Evolutionary conservation across 495 filamentous ascomycete genomes (phyloP).

Genomic region (Terfezia boudieri): DNA sequence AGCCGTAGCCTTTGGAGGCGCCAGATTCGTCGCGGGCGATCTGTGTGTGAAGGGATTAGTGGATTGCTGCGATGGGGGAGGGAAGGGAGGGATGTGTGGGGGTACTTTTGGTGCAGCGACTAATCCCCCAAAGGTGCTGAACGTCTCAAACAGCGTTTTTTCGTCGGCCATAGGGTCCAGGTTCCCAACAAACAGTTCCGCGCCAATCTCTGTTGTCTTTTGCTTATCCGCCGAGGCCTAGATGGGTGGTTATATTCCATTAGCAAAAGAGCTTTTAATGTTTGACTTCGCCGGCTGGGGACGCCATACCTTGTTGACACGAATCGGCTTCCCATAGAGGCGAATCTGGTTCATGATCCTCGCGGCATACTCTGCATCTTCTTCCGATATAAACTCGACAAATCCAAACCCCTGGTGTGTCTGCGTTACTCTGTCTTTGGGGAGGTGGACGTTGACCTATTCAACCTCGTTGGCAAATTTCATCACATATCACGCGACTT

Average conservation of each 20-base stretch:
- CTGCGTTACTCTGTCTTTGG: constrained; percentile 91
- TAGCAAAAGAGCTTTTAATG: background rate
- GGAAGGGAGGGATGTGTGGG: background rate
- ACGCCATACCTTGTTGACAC: constrained; percentile 61
- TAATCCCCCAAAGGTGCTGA: constrained; percentile 75
- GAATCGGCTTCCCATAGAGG: constrained; percentile 80
- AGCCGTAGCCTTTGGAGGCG: constrained; percentile 88
- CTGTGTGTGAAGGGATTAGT: constrained; percentile 20
- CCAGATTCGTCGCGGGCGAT: constrained; percentile 81
- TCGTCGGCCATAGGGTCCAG: constrained; percentile 88
- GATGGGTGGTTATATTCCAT: background rate
- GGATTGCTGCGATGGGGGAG: background rate
- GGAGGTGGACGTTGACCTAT: constrained; percentile 77
- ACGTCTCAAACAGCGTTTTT: constrained; percentile 92
- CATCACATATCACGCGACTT: no score
- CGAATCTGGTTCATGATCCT: constrained; percentile 92
- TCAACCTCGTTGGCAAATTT: background rate
- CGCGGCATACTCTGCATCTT: constrained; percentile 91
- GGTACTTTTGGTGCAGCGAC: constrained; percentile 57
- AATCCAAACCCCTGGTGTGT: constrained; percentile 97
- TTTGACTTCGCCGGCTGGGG: background rate
- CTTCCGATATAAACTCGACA: constrained; percentile 89
- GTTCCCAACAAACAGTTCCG: constrained; percentile 93
- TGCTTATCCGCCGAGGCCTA: constrained; percentile 80
- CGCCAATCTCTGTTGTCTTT: constrained; percentile 84